Evolutionary conservation across 768 basidiomycete species (phyloP).

Genomic region (Cubamyces sp.): DNA sequence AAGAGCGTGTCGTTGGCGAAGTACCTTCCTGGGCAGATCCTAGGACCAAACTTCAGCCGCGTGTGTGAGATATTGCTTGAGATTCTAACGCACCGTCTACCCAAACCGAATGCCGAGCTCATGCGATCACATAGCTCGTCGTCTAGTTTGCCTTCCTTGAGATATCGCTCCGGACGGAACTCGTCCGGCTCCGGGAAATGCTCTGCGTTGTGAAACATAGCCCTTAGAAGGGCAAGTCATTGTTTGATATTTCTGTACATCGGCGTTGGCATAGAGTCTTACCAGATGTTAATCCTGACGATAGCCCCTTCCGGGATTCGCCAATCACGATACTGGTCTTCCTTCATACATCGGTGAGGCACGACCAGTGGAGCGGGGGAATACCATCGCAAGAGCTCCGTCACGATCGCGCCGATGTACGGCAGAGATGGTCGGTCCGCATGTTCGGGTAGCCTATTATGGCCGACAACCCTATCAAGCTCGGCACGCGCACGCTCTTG

Average conservation of each 20-base stretch:
- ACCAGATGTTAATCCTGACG: conserved; percentile 25
- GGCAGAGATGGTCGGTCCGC: conserved; percentile 18
- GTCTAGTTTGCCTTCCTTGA: conserved; percentile 31
- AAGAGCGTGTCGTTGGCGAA: too few species aligned
- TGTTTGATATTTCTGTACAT: too few species aligned
- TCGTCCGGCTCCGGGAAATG: conserved; percentile 48
- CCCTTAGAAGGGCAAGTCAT: conserved; percentile 37
- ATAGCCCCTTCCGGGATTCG: conserved; percentile 40
- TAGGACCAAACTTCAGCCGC: too few species aligned
- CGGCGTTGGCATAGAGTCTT: neutral
- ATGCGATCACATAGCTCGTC: conserved; percentile 6
- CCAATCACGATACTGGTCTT: conserved; percentile 44
- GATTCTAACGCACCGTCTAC: conserved; percentile 15
- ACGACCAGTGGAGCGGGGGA: conserved; percentile 13
- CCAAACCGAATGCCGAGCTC: conserved; percentile 33
- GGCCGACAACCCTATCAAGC: conserved; percentile 23
- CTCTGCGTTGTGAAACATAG: conserved; percentile 52
- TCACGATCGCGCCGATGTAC: conserved; percentile 24
- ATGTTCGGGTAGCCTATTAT: conserved; percentile 20
- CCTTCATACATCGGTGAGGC: conserved; percentile 39
- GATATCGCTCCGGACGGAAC: conserved; percentile 56
- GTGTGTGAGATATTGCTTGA: too few species aligned
- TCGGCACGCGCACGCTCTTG: conserved; percentile 19
- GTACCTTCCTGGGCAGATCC: too few species aligned
- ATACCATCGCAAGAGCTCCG: conserved; percentile 22